These are phyloP conservation scores for Ceratobasidium sp. DNA, from an alignment of 1,284 basidiomycete genomes.

Conservation along the genomic window DNA sequence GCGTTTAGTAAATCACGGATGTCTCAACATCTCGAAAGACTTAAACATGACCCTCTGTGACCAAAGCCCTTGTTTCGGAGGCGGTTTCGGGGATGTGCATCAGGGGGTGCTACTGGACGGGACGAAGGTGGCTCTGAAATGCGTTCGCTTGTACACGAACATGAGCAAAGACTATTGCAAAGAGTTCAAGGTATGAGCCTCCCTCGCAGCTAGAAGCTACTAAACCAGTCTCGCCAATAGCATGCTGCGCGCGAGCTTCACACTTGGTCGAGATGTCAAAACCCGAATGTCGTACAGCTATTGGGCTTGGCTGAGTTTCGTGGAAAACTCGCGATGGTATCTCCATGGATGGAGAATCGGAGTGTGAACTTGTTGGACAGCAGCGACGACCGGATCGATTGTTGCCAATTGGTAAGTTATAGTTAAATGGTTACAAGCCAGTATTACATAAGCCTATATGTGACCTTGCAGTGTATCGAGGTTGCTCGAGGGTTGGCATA, in stretches of 20 bases:
- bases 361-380: neutral
- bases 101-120: neutral
- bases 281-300: neutral
- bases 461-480: neutral
- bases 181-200: neutral
- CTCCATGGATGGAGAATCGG: no score
- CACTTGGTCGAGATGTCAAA: conserved; percentile 16
- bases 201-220: no score
- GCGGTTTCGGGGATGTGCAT: conserved; percentile 22
- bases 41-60: neutral
- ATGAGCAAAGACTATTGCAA: neutral
- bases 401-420: conserved; percentile 4
- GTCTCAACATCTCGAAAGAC: neutral
- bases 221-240: neutral
- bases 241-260: conserved; percentile 2
- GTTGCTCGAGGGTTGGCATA: conserved; percentile 12
- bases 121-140: neutral
- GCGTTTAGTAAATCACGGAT: conserved; percentile 3
- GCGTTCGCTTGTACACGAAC: neutral
- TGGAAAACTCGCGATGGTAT: no score
- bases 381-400: neutral
- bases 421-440: neutral
- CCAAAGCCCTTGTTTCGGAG: neutral
- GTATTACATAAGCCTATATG: neutral
- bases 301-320: conserved; percentile 3